Evolutionary conservation across 805 yeast species (phyloP), one percentile per base, ranked within the genome.

Genomic region (Nakazawaea laoshanensis): DNA sequence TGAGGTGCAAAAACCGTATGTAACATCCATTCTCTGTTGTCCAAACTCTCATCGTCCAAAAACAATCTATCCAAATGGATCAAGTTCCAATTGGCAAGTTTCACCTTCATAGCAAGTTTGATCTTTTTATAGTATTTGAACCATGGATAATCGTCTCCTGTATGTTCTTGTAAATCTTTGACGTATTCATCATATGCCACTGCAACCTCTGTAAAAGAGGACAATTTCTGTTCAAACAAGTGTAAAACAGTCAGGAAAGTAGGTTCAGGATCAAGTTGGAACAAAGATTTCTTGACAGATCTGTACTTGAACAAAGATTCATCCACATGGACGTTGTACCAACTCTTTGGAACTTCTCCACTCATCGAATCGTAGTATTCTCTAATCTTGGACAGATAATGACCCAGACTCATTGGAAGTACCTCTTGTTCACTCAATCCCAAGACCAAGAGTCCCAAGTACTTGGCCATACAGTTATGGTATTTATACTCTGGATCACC

Each of bases 81-180:
- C 19, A 76, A 47, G 44, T 69, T 72, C 33, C 60, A 57, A 42
- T 78, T 77, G 5, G 71, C 55, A 19, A 70, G 50, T 36, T 77
- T 70, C 36, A 79, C 60, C 35, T 68, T 67, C 11, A 79, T 67
- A 32, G 75, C 77, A 4, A 76, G 61, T 32, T 59, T 65, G 23
- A 83, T 47, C 52, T 85, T 85, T 42, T 63, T 68, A 42, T 63
- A 67, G 33, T 67, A 57, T 41, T 67, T 62, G 59, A 78, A 85
- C 87, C 95, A 81, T 1, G 96, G 87, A 45, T 70, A 80, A 44
- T 85, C 96, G 27, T 65, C 57, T 1, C 64, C 53, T 35, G 77
- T 70, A 21, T 67, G 63, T 2, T 57, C 53, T 41, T 73, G 75
- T 18, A 84, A 59, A 2, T 60, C 49, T 3, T 47, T 45, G 13